Evolutionary conservation across 1,284 basidiomycete species (phyloP), one percentile per base, ranked within the genome.

Genomic region (Tremellales sp.): DNA sequence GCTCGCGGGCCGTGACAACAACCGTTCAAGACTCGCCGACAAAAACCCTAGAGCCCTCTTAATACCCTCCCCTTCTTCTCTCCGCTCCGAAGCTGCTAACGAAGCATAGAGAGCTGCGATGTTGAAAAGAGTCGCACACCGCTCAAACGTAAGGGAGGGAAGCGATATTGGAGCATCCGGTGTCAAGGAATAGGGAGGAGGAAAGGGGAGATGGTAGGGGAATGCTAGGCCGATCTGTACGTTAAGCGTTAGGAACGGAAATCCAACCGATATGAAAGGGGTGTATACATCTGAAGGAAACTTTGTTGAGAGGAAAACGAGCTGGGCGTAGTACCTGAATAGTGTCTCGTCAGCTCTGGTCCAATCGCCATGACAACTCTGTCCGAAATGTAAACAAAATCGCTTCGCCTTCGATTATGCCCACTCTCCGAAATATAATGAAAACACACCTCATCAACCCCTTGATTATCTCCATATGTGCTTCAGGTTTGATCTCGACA

Each of bases 261-360:
- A 18, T 9, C 8, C n/a, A 36, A 8, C 34, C n/a, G 8, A 36
- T 14, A 10, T 10, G 10, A 18, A 7, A 37, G 16, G 13, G 72
- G 50, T 12, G 72, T 79, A 45, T 50, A 85, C 83, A 62, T 87
- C 79, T 10, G 78, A 68, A 13, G 86, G 84, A 19, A 87, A 73
- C 61, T 87, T 87, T 6, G 80, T 81, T 34, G 86, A 73, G 22
- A 92, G 79, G 54, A 85, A 89, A 2, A 79, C 76, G 35, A 95
- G 81, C 70, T 94, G 91, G 3, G 91, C 87, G 58, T 93, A 84
- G 65, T 97, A 97, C 48, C 89, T 93, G 63, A 10, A 9, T 16
- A 14, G 18, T 16, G 34, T 36, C 34, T n/a, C n/a, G 34, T 21
- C n/a, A 18, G 22, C 8, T 18, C 34, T 9, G 9, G 8, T 36